phyloP scores from a whole-genome alignment of 108 stramenopile species.

The Nitzschia sp. region DNA sequence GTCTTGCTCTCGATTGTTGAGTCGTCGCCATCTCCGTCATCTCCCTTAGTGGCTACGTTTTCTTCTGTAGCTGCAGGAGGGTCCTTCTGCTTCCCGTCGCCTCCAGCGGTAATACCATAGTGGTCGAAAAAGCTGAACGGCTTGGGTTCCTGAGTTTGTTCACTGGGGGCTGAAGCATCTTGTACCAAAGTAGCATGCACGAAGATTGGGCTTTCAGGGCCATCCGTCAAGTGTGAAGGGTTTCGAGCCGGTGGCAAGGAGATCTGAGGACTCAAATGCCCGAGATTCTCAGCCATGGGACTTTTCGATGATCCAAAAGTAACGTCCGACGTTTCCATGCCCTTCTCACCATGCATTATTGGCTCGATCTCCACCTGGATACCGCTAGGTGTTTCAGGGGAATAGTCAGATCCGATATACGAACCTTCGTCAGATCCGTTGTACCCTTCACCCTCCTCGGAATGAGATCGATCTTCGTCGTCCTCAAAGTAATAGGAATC shows the following conservation, averaged over 20 bases:
- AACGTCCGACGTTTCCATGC: background rate
- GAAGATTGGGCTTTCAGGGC: background rate
- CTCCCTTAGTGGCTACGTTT: no score
- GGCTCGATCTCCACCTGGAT: background rate
- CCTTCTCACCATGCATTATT: background rate
- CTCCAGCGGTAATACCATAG: background rate
- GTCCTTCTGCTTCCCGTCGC: background rate
- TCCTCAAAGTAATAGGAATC: conserved; percentile 9
- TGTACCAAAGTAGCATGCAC: background rate
- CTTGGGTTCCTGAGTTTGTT: no score
- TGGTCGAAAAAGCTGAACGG: background rate
- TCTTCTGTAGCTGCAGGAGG: no score
- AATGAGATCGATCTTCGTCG: background rate
- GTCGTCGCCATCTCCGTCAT: no score
- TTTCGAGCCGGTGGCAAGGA: background rate
- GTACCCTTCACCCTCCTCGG: conserved; percentile 11
- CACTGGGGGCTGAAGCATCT: background rate
- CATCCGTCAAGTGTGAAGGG: background rate
- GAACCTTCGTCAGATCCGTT: conserved; percentile 7
- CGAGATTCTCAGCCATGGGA: background rate
- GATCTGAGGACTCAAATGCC: background rate
- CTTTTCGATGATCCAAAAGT: background rate
- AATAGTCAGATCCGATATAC: background rate
- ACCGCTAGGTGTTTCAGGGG: background rate
- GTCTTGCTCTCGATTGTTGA: no score